Percentiles rank a stretch among this genome's conserved stretches.
phyloP scores from a whole-genome alignment of 768 basidiomycete genomes.

The Mycena vulgaris region DNA sequence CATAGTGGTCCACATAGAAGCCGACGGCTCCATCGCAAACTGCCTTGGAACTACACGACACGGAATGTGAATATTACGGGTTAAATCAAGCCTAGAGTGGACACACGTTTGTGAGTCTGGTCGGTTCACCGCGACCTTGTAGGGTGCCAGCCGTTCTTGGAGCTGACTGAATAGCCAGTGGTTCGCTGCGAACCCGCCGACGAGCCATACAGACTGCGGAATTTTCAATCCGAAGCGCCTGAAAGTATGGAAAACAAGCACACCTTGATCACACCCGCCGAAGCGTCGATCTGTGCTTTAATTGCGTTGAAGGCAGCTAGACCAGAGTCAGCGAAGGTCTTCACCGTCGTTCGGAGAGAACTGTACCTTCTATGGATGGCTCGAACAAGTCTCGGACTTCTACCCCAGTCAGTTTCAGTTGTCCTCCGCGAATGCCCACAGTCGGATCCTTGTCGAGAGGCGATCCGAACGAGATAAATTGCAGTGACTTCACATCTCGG shows the following conservation, averaged over 20 bases:
- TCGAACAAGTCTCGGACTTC: conserved; percentile 84
- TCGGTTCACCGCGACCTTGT: conserved; percentile 75
- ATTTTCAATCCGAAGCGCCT: conserved; percentile 9
- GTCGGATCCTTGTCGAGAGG: conserved; percentile 80
- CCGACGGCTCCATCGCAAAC: conserved; percentile 89
- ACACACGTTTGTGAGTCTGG: conserved; percentile 86
- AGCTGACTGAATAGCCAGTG: conserved; percentile 86
- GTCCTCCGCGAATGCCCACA: conserved; percentile 82
- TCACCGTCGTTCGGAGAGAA: background rate
- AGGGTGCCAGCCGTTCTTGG: conserved; percentile 73
- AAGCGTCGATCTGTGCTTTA: conserved; percentile 78
- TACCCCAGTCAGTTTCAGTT: conserved; percentile 80
- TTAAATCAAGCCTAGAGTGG: background rate
- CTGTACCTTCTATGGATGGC: conserved; percentile 76
- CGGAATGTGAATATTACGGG: conserved; percentile 11
- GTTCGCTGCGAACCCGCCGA: conserved; percentile 88
- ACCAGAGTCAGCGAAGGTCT: conserved; percentile 9
- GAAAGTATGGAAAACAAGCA: conserved; percentile 10
- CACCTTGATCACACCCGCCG: conserved; percentile 78
- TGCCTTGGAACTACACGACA: conserved; percentile 78
- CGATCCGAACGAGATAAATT: conserved; percentile 84
- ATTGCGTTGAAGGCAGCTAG: conserved; percentile 78
- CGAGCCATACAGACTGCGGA: conserved; percentile 82
- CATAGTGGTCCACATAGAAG: conserved; percentile 89
- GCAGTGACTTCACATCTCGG: conserved; percentile 74